Percentiles rank a stretch among this genome's conserved stretches.
phyloP scores from a whole-genome alignment of 1,139 yeast species.

The Candida pseudoviswanathii region DNA sequence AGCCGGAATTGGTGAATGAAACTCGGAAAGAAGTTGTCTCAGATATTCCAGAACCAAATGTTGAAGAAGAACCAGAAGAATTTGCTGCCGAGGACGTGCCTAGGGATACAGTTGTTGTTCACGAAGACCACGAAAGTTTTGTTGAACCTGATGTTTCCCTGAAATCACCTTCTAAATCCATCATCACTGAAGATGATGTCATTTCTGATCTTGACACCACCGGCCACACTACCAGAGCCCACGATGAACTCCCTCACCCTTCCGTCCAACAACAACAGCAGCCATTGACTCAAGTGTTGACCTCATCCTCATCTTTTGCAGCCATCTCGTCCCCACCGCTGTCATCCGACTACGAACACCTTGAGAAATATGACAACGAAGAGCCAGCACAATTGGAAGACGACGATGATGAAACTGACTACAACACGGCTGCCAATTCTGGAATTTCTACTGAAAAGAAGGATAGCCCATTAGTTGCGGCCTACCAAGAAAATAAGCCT shows the following conservation, averaged over 20 bases:
- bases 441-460: constrained; percentile 11
- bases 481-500: constrained; percentile 7
- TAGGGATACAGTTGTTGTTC: constrained; percentile 3
- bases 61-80: background rate
- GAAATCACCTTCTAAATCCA: constrained; percentile 14
- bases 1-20: background rate
- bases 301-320: constrained; percentile 44
- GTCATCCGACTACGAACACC: constrained; percentile 22
- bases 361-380: constrained; percentile 16
- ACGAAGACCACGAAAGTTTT: constrained; percentile 9
- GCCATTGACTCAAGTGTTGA: constrained; percentile 26
- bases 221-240: background rate
- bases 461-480: constrained; percentile 4
- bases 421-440: constrained; percentile 16
- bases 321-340: constrained; percentile 35
- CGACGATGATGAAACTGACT: constrained; percentile 15
- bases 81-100: background rate
- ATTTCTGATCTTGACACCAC: constrained; percentile 14
- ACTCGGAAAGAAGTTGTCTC: background rate
- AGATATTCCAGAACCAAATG: background rate
- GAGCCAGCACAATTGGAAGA: constrained; percentile 18
- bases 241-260: constrained; percentile 3
- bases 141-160: constrained; percentile 10
- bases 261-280: constrained; percentile 5
- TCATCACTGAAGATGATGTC: constrained; percentile 14